Base-by-base conservation (phyloP, 164 flowering plant species). In the Liquidambar formosana region DNA sequence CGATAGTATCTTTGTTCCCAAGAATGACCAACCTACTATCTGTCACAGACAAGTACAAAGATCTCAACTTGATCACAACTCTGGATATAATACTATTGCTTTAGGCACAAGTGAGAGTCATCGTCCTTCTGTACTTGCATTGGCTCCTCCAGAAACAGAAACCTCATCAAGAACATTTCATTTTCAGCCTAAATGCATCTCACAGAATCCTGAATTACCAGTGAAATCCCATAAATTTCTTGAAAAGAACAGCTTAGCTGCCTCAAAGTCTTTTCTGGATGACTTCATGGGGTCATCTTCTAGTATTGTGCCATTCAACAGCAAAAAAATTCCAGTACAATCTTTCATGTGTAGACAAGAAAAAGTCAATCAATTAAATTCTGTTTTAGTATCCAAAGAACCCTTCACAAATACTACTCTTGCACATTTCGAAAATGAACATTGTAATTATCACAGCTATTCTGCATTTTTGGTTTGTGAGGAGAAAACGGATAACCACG, bases 381-480 rank as follows among this genome's bases (percentile, higher is more conserved):
- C 68, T 10, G 44, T 13, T 45, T 21, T 61, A 25, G 63, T 68
- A 57, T 72, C 75, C 38, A 65, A 75, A 72, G 75, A 71, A 44
- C 43, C 45, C 22, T 53, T 65, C 27, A 22, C 48, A 28, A 68
- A 73, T n/a, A 46, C 61, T 51, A 60, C 44, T 52, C 45, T 70
- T 51, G 26, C 63, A 48, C 66, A 38, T 26, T 19, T 69, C n/a
- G 72, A 63, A 27, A 70, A 60, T 22, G 68, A 57, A 45, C 47
- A 22, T 38, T 44, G 44, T 66, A 71, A 72, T 44, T 71, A 21
- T 67, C 52, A 23, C 19, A 54, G 67, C 48, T 56, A 49, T 67
- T 71, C 78, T 44, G 16, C 75, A 8, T 45, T 56, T 63, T 65
- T 76, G 65, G 68, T 69, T 44, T 71, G 27, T 62, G 75, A 76